phyloP scores from a whole-genome alignment of 768 basidiomycete genomes.

The Amanita jacksonii region DNA sequence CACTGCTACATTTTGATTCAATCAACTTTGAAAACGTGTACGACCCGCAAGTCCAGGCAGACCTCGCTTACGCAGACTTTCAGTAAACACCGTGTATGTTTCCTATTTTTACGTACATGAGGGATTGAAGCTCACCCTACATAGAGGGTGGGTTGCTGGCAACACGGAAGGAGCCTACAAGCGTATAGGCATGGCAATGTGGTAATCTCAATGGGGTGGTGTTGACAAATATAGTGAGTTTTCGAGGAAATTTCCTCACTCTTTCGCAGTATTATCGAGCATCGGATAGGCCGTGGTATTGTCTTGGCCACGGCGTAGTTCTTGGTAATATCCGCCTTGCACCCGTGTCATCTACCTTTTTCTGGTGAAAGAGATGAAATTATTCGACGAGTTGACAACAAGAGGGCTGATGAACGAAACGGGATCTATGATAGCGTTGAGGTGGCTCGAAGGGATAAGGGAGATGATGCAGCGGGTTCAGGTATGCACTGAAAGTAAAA shows the following conservation, averaged over 20 bases:
- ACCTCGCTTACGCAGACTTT: no score
- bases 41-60: conserved; percentile 33
- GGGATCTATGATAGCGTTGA: conserved; percentile 44
- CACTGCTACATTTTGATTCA: no score
- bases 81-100: conserved; percentile 43
- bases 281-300: conserved; percentile 56
- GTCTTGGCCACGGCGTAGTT: conserved; percentile 58
- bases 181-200: conserved; percentile 50
- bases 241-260: conserved; percentile 3
- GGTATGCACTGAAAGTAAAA: conserved; percentile 40
- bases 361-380: conserved; percentile 60
- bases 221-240: conserved; percentile 52
- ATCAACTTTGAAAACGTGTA: conserved; percentile 39
- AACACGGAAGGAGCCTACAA: conserved; percentile 72
- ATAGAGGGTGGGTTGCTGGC: conserved; percentile 61
- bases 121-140: conserved; percentile 4
- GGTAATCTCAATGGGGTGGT: conserved; percentile 67
- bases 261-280: conserved; percentile 45
- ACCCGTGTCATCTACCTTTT: conserved; percentile 41
- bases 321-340: conserved; percentile 63
- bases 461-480: conserved; percentile 75
- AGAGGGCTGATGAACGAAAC: conserved; percentile 36
- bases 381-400: conserved; percentile 39
- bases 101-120: not conserved
- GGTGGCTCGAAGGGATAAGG: conserved; percentile 51